Base-by-base conservation (phyloP, 345 rosid species). In the Erodium maritimum region DNA sequence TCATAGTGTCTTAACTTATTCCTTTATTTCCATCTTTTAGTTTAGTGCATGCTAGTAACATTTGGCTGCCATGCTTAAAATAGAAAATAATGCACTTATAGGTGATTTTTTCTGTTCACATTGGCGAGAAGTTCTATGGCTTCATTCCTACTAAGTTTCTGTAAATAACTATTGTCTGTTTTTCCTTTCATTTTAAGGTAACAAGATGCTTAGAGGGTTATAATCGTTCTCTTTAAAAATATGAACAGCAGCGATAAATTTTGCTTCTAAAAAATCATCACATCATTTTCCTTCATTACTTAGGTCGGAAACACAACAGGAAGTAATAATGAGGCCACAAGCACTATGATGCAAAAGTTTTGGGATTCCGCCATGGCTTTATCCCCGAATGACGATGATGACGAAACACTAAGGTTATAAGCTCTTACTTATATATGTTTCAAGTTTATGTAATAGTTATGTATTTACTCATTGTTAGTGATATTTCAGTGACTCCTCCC, bases 361-460 rank as follows among this genome's bases (percentile, higher is more conserved):
- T 94, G 99, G 97, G 99, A 94, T 78, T 90, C 99, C 22, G 96
- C 97, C 56, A 81, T 90, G 88, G 82, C 84, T 21, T 61, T 81
- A 58, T 76, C 87, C 76, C 87, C 88, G 51, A 54, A 71, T 63
- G 99, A 82, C 48, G 97, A 90, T 0, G 96, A 90, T 1, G 99
- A 93, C 11, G 99, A 94, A 21, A 59, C 83, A 1, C 77, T 80
- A 52, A 90, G 99, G 99, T 93, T 37, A 37, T 37, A 37, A 5
- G 46, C 46, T 37, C 2, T 37, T 37, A 37, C 46, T 3, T 5
- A 37, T 37, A 37, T 37, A 12, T 37, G 46, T 37, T 6, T 37
- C 13, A 1, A 4, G 13, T 37, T 37, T 37, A 11, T 37, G 1
- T 37, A 3, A 3, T 37, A 37, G 46, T 1, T 37, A 37, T 37